Percentiles rank a stretch among this genome's conserved stretches.
Evolutionary conservation across 2,329 filamentous ascomycete genomes (phyloP).

Genomic region (Clonostachys rosea): DNA sequence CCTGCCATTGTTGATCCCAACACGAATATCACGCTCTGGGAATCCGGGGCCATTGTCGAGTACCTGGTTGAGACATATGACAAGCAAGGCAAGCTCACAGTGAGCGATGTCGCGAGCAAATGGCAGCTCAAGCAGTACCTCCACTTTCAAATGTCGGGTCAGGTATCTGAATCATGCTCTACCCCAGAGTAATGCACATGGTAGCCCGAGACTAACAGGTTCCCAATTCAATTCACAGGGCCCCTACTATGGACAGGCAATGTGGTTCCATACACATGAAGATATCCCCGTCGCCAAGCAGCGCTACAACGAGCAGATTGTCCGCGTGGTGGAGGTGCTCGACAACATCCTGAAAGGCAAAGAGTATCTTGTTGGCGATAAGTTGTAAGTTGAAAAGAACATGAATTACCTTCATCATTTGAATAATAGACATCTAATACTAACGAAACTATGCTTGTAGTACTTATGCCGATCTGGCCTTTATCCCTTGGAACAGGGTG

Average conservation of each 20-base stretch:
- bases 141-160: conserved; percentile 30
- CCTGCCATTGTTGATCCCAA: conserved; percentile 27
- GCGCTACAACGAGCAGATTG: conserved; percentile 20
- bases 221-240: conserved; percentile 15
- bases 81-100: conserved; percentile 15
- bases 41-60: conserved; percentile 20
- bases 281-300: conserved; percentile 18
- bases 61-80: conserved; percentile 22
- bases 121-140: conserved; percentile 25
- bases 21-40: conserved; percentile 16
- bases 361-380: conserved; percentile 25
- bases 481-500: conserved; percentile 19
- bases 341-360: conserved; percentile 22
- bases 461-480: conserved; percentile 25
- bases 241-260: conserved; percentile 26
- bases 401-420: too few relatives aligned
- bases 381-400: conserved; percentile 13
- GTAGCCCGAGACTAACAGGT: too few relatives aligned
- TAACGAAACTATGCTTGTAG: conserved; percentile 5
- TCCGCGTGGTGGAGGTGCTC: conserved; percentile 21
- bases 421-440: too few relatives aligned
- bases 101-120: conserved; percentile 13
- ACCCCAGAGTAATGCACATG: too few relatives aligned
- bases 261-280: conserved; percentile 22
- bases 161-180: conserved; percentile 4